Percentiles rank a stretch among this genome's conserved stretches.
phyloP scores from a whole-genome alignment of 208 protist species.

The Crithidia sp. region DNA sequence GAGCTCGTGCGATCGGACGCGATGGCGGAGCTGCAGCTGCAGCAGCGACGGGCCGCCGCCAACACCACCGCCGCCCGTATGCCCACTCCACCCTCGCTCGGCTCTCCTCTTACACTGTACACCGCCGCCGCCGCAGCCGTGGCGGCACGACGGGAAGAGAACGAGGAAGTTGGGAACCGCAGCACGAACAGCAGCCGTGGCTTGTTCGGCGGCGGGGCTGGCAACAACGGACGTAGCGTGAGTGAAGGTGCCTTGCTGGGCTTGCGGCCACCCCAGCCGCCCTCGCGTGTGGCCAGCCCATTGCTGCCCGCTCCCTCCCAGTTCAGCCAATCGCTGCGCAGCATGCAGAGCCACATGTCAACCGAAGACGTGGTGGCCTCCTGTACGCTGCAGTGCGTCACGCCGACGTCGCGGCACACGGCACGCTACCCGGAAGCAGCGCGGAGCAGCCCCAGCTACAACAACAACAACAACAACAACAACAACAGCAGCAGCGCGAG shows the following conservation, averaged over 20 bases:
- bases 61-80: slow-evolving; percentile 1
- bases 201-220: not conserved
- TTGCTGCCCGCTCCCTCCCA: not conserved
- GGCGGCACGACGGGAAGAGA: not conserved
- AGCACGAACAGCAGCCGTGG: not conserved
- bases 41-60: slow-evolving; percentile 9
- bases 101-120: not conserved
- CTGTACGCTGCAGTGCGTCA: slow-evolving; percentile 24
- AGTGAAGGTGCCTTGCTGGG: not conserved
- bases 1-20: slow-evolving; percentile 16
- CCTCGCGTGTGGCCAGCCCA: not conserved
- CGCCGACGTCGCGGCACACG: slow-evolving; percentile 11
- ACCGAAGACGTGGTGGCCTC: slow-evolving; percentile 29
- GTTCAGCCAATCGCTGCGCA: not conserved
- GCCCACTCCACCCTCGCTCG: not conserved
- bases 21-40: slow-evolving; percentile 15
- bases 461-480: not conserved
- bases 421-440: not conserved
- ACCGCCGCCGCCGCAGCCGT: not conserved
- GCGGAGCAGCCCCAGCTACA: not conserved
- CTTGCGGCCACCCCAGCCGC: not conserved
- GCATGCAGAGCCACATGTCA: slow-evolving; percentile 12
- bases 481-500: not conserved
- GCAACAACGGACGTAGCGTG: not conserved
- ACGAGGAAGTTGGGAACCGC: not conserved